Evolutionary conservation across 2,329 filamentous ascomycete species (phyloP), one percentile per base, ranked within the genome.

Genomic region (Pseudogymnoascus sp.): DNA sequence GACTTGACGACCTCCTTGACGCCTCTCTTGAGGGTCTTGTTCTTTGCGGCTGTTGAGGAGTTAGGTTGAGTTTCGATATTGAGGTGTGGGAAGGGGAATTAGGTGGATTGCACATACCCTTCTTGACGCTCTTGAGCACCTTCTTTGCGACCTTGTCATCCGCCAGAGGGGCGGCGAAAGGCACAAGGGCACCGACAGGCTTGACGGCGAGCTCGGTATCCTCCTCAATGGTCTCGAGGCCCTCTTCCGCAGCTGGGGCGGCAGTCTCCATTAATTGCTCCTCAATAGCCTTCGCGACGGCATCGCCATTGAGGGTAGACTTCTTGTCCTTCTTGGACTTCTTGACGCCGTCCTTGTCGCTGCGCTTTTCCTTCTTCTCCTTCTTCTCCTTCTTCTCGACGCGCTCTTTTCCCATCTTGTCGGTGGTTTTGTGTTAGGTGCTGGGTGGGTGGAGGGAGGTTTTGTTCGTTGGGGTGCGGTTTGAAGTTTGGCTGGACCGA

Each of bases 1-100:
- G 92, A 89, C 81, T 99, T 99, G 80, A 97, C 92, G 74, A 96
- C 93, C 80, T 99, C 94, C 79, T 99, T 99, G 69, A 99, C 94
- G 74, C 94, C 94, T 74, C 94, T 92, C 81, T 96, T 96, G 74
- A 99, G 89, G 65, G 91, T 90, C 80, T 95, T 95, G 79, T 91
- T 86, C 79, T 96, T 96, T 71, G 94, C 92, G 70, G 93, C 94
- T 97, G 77, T 64, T 53, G 14, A 44, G 60, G n/a, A 38, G 56
- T 70, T 65, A 69, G 69, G 33, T 47, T 44, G 63, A 35, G 62
- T n/a, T 31, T 64, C 63, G 59, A 61, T 28, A 44, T 40, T 33
- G 28, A 25, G 11, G 5, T 11, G 12, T 59, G 62, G 61, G 31
- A 56, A 62, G 23, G 23, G 10, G 28, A 28, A 21, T 12, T 59